Conservation (phyloP, 2,329 filamentous ascomycete species). For the Chaetomiaceae sp. region DNA sequence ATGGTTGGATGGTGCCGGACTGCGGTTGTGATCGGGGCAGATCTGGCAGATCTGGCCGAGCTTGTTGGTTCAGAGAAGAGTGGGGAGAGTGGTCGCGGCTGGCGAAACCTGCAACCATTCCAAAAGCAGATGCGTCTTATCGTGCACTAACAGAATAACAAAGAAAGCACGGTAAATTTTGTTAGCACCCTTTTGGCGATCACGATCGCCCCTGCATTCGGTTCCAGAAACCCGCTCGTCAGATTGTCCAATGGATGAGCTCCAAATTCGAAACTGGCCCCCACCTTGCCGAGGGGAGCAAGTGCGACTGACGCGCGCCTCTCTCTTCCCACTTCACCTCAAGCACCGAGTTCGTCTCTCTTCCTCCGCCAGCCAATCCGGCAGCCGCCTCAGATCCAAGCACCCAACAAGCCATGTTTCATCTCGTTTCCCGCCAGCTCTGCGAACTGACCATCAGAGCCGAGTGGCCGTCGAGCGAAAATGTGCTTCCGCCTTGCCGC, state of each 20-base stretch:
- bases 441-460: neutral
- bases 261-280: neutral
- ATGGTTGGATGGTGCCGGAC: no score
- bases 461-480: neutral
- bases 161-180: no score
- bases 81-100: no score
- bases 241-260: slow-evolving; percentile 1
- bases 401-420: slow-evolving; percentile 20
- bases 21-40: no score
- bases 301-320: slow-evolving; percentile 26
- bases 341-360: no score
- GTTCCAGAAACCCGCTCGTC: neutral
- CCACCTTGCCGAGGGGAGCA: neutral
- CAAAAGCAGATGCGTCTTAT: no score
- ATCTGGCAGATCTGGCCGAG: no score
- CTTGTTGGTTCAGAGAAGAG: no score
- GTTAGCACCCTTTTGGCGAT: neutral
- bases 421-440: slow-evolving; percentile 15
- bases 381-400: neutral
- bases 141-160: no score
- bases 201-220: neutral
- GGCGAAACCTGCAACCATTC: no score
- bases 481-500: slow-evolving; percentile 8
- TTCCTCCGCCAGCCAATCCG: slow-evolving; percentile 26
- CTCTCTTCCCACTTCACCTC: neutral